Percentiles rank a stretch among this genome's conserved stretches.
phyloP scores from a whole-genome alignment of 306 rosid genomes.

The Vigna reflexopilosa region DNA sequence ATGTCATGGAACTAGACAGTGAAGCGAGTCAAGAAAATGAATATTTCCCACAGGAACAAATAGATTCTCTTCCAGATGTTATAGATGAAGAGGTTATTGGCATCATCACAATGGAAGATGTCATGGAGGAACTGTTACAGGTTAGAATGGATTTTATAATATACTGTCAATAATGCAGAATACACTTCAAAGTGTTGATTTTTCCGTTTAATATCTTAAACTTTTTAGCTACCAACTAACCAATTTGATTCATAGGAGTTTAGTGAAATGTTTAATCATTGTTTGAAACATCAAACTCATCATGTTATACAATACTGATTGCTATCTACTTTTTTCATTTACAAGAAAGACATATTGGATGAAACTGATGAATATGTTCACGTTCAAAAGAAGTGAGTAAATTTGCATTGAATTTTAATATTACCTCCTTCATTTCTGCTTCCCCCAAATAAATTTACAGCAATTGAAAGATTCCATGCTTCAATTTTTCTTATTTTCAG shows the following conservation, averaged over 20 bases:
- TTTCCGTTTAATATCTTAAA: neutral
- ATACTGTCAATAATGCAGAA: neutral
- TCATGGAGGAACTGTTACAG: constrained; percentile 85
- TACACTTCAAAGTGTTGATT: neutral
- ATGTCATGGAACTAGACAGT: constrained; percentile 42
- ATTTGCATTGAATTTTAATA: neutral
- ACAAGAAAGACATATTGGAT: constrained; percentile 76
- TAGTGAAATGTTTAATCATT: constrained; percentile 8
- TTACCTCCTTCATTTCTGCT: neutral
- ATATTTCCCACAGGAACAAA: constrained; percentile 42
- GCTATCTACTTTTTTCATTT: constrained; percentile 1
- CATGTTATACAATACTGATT: constrained; percentile 25
- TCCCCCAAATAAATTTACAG: neutral
- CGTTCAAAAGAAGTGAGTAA: constrained; percentile 66
- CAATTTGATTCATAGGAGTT: neutral
- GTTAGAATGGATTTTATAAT: constrained; percentile 44
- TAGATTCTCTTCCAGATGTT: constrained; percentile 48
- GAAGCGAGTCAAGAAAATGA: constrained; percentile 27
- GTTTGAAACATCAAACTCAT: neutral
- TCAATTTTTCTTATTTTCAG: constrained; percentile 49
- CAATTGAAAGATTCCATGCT: neutral
- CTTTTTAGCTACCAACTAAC: neutral
- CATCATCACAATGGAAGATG: constrained; percentile 88
- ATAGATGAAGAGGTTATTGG: constrained; percentile 71
- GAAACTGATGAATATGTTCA: constrained; percentile 80